Conservation (phyloP, 2,329 filamentous ascomycete species). For the Fusarium fracticaudum region DNA sequence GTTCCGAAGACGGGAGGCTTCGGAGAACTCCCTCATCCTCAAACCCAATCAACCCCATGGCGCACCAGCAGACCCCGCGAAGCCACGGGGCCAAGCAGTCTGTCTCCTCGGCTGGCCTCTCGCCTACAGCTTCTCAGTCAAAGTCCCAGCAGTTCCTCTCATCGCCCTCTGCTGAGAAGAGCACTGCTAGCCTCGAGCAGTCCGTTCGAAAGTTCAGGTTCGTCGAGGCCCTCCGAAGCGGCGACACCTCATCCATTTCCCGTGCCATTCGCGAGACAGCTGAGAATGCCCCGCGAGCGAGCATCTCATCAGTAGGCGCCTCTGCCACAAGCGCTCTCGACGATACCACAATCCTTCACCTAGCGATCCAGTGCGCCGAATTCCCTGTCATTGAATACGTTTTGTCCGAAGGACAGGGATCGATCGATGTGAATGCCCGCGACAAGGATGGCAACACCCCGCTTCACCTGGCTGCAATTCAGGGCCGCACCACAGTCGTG, state of each 20-base stretch:
- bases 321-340: slow-evolving; percentile 62
- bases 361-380: slow-evolving; percentile 96
- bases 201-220: slow-evolving; percentile 94
- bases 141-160: slow-evolving; percentile 37
- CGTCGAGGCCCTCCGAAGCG: slow-evolving; percentile 90
- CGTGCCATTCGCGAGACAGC: slow-evolving; percentile 79
- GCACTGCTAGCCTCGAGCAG: slow-evolving; percentile 76
- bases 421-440: slow-evolving; percentile 85
- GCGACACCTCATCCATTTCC: slow-evolving; percentile 89
- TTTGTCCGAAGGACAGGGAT: slow-evolving; percentile 75
- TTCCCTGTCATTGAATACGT: slow-evolving; percentile 92
- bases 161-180: slow-evolving; percentile 53
- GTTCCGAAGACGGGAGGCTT: slow-evolving; percentile 60
- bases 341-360: slow-evolving; percentile 89
- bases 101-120: slow-evolving; percentile 51
- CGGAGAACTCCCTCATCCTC: slow-evolving; percentile 45
- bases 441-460: slow-evolving; percentile 96
- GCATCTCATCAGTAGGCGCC: slow-evolving; percentile 63
- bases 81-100: slow-evolving; percentile 61
- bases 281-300: slow-evolving; percentile 62
- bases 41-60: slow-evolving; percentile 49
- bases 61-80: slow-evolving; percentile 50
- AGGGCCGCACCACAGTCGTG: slow-evolving; percentile 84
- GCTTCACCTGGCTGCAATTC: slow-evolving; percentile 84
- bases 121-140: slow-evolving; percentile 52